A percentile compares a stretch with the other conserved stretches of the same genome.
Evolutionary conservation across 257 asterid species (phyloP).

Genomic region (Solanum neorickii): DNA sequence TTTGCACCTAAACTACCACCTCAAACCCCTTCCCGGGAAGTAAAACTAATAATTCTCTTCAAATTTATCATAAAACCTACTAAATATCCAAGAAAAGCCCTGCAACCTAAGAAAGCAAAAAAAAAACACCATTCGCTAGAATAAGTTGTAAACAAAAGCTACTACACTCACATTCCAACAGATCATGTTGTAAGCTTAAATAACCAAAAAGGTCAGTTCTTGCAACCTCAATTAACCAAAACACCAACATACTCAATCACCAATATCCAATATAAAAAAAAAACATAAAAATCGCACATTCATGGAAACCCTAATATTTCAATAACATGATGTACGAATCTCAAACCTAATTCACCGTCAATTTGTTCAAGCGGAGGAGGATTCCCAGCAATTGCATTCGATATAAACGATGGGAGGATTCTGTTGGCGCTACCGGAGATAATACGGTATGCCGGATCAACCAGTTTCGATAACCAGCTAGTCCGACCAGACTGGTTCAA

Average conservation of each 20-base stretch:
- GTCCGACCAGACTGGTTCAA: background rate
- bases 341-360: background rate
- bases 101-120: background rate
- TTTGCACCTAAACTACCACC: background rate
- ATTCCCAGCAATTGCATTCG: background rate
- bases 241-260: background rate
- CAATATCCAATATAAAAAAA: background rate
- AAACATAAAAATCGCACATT: background rate
- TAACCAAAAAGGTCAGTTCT: background rate
- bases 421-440: constrained; percentile 24
- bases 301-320: background rate
- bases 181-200: background rate
- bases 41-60: background rate
- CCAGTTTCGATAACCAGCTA: constrained; percentile 29
- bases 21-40: background rate
- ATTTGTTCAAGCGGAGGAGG: constrained; percentile 2
- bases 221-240: background rate
- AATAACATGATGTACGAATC: background rate
- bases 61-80: background rate
- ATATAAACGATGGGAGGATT: constrained; percentile 20
- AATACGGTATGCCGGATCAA: constrained; percentile 38
- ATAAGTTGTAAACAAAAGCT: background rate
- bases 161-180: background rate
- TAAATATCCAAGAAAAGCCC: background rate
- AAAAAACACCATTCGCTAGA: background rate